Conservation (phyloP, 192 early-diverging fungal genomes). For the Geranomyces variabilis region DNA sequence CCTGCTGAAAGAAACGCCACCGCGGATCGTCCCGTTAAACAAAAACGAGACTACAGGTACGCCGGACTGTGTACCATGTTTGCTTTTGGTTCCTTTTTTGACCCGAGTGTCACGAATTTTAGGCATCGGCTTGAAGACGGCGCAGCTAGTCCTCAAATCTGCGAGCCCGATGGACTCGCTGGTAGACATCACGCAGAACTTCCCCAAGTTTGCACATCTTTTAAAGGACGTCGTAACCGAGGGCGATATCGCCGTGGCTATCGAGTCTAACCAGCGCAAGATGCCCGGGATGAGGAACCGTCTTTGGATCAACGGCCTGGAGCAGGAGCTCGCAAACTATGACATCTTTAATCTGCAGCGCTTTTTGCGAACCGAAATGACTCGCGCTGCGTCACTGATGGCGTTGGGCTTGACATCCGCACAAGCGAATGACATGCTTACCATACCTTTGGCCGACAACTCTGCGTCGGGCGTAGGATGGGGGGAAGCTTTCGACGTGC, state of each 20-base stretch:
- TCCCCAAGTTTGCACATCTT: constrained; percentile 86
- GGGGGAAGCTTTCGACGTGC: constrained; percentile 77
- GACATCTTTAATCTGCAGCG: constrained; percentile 46
- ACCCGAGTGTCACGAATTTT: neutral
- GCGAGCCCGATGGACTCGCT: constrained; percentile 67
- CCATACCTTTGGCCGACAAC: constrained; percentile 27
- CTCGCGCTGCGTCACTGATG: constrained; percentile 26
- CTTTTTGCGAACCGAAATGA: constrained; percentile 34
- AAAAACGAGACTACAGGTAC: constrained; percentile 58
- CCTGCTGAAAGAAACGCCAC: constrained; percentile 5
- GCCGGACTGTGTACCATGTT: neutral
- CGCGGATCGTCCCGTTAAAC: constrained; percentile 51
- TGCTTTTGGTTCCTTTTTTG: neutral
- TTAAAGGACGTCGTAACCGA: constrained; percentile 57
- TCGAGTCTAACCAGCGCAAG: constrained; percentile 36
- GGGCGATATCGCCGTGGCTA: constrained; percentile 37
- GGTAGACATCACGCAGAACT: constrained; percentile 73
- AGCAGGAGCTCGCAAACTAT: constrained; percentile 33
- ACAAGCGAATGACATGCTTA: constrained; percentile 38
- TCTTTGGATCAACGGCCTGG: constrained; percentile 49
- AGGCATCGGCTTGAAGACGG: constrained; percentile 70
- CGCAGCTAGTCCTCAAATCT: constrained; percentile 70
- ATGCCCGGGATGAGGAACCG: constrained; percentile 19
- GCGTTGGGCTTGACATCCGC: constrained; percentile 24
- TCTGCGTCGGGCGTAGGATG: constrained; percentile 38